Base-by-base conservation (phyloP, 2,329 filamentous ascomycete species). In the Drechslerella dactyloides region DNA sequence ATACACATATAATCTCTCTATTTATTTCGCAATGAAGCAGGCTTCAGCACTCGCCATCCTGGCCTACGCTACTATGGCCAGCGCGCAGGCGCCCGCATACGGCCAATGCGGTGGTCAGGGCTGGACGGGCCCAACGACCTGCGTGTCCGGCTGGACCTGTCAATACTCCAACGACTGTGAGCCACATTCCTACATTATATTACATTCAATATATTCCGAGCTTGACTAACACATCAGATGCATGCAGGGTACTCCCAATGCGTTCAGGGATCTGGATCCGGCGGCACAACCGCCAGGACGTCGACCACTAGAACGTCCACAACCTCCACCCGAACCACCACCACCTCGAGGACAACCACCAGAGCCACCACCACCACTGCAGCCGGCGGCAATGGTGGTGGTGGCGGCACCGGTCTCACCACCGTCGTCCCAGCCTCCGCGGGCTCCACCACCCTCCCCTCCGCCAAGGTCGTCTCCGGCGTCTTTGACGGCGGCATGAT, bases 401-500 rank as follows among this genome's bases (percentile, higher is more conserved):
- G 48, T 21, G 59, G 54, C 30, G 61, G 59, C 23, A 73, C 73
- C n/a, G 73, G 73, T 10, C 66, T 74, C 19, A 74, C 73, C 21
- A 74, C 73, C 1, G 55, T 59, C 5, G 35, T 64, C 13, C 66
- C 66, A 30, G 66, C 66, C 24, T 72, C 66, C 4, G 53, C 66
- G 27, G 76, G 82, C 33, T 73, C 76, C 15, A 80, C 80, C 54
- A 78, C 78, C 8, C 78, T 80, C 70, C 80, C 80, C 37, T 79
- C 82, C 74, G 76, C 78, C 2, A 80, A 81, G 21, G 79, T 72
- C 42, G 60, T 72, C 59, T 64, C 64, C 30, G 79, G 78, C 24
- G 76, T 74, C 27, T 83, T 81, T 73, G 83, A 84, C 73, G 82
- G 83, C 58, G 81, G 79, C 19, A 82, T 84, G 82, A 79, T 81